Evolutionary conservation across 1,284 basidiomycete genomes (phyloP).

Genomic region (Cutaneotrichosporon spelunceum): DNA sequence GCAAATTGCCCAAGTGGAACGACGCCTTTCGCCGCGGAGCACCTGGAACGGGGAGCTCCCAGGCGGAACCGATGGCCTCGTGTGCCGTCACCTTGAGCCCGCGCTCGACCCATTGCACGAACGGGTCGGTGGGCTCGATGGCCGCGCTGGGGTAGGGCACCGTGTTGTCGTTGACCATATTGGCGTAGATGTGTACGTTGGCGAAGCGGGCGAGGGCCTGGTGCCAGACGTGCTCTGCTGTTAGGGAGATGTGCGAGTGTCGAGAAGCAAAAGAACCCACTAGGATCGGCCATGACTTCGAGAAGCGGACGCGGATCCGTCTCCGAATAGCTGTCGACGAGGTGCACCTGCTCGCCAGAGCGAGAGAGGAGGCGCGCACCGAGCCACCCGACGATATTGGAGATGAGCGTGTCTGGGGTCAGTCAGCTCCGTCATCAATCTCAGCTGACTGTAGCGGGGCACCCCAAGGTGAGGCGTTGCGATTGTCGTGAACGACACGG

Average conservation of each 20-base stretch:
- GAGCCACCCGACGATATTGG: conserved; percentile 59
- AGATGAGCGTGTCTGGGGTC: conserved; percentile 56
- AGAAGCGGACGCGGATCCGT: conserved; percentile 65
- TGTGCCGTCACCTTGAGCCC: conserved; percentile 63
- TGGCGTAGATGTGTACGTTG: conserved; percentile 75
- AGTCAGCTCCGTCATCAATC: no score
- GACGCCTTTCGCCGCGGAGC: conserved; percentile 18
- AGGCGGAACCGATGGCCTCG: conserved; percentile 26
- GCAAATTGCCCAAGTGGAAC: conserved; percentile 53
- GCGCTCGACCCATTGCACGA: conserved; percentile 59
- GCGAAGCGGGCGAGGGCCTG: conserved; percentile 68
- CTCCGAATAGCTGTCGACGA: conserved; percentile 68
- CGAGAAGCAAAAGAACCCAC: conserved; percentile 52
- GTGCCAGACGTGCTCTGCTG: conserved; percentile 68
- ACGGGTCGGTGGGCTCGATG: conserved; percentile 68
- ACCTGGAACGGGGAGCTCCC: conserved; percentile 10
- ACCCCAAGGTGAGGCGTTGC: conserved; percentile 46
- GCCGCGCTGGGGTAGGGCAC: conserved; percentile 78
- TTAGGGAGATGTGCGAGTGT: neutral
- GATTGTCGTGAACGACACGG: conserved; percentile 44
- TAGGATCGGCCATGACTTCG: conserved; percentile 80
- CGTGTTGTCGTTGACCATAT: conserved; percentile 72
- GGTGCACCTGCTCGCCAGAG: conserved; percentile 78
- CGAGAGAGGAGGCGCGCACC: conserved; percentile 74
- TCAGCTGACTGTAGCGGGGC: conserved; percentile 42